phyloP scores from a whole-genome alignment of 2,329 filamentous ascomycete species.

The Fusarium pseudoanthophilum region DNA sequence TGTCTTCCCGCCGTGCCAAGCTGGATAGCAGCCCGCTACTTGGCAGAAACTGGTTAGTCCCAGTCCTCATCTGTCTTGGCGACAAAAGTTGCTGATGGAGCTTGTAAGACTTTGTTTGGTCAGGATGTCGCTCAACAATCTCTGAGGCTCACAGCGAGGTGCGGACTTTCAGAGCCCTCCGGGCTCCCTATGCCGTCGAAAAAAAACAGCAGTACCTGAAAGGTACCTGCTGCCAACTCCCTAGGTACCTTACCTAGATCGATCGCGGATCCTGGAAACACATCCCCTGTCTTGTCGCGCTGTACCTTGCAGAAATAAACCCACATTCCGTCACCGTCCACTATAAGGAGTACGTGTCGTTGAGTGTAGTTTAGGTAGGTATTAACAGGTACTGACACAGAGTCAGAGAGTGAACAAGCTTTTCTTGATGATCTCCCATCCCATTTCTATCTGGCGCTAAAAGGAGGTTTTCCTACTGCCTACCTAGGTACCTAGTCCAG shows the following conservation, averaged over 20 bases:
- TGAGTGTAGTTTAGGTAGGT: conserved; percentile 7
- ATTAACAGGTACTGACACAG: conserved; percentile 5
- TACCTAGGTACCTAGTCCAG: background rate
- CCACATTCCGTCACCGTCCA: conserved; percentile 34
- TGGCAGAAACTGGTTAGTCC: conserved; percentile 17
- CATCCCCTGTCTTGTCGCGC: conserved; percentile 17
- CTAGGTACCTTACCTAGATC: conserved; percentile 19
- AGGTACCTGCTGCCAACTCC: conserved; percentile 10
- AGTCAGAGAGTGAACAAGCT: conserved; percentile 15
- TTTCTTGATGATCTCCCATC: conserved; percentile 12
- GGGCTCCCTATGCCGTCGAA: background rate
- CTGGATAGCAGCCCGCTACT: conserved; percentile 21
- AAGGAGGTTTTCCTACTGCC: background rate
- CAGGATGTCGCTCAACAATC: conserved; percentile 5
- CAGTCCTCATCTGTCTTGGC: conserved; percentile 13
- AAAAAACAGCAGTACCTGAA: conserved; percentile 9
- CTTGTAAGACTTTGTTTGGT: background rate
- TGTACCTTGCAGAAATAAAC: conserved; percentile 36
- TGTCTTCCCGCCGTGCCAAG: conserved; percentile 33
- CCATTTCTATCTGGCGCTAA: background rate
- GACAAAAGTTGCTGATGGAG: conserved; percentile 9
- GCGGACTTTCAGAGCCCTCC: background rate
- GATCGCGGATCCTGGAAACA: conserved; percentile 33
- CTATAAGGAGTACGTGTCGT: conserved; percentile 19
- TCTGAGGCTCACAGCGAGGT: background rate